Conservation (phyloP, 345 rosid genomes). For the Eucalyptus cladocalyx region DNA sequence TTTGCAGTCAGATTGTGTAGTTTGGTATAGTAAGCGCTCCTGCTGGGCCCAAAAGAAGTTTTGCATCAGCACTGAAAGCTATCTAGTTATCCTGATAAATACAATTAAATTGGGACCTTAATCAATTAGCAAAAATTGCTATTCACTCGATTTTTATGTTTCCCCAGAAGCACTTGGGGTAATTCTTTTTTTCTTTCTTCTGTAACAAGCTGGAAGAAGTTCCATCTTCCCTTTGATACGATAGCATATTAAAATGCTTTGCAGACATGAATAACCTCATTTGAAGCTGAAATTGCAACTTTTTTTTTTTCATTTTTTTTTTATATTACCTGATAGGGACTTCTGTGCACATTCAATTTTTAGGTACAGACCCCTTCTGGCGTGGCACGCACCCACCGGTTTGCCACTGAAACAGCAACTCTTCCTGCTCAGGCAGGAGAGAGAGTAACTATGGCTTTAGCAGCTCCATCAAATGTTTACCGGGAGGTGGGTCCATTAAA, state of each 20-base stretch:
- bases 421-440: slow-evolving; percentile 97
- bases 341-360: background rate
- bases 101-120: background rate
- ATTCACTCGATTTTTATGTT: background rate
- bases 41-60: background rate
- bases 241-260: background rate
- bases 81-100: background rate
- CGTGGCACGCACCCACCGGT: slow-evolving; percentile 70
- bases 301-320: no score
- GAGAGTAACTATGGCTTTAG: slow-evolving; percentile 82
- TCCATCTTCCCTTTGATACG: background rate
- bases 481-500: slow-evolving; percentile 79
- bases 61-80: background rate
- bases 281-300: background rate
- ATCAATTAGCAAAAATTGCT: background rate
- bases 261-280: background rate
- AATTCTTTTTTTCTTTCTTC: background rate
- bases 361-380: slow-evolving; percentile 91
- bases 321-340: background rate
- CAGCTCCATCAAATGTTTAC: slow-evolving; percentile 66
- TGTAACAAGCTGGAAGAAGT: background rate
- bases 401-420: slow-evolving; percentile 87
- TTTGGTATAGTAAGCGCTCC: background rate
- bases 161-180: background rate
- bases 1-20: background rate